A percentile compares a stretch with the other conserved stretches of the same genome.
These are phyloP conservation scores for Alternaria angustiovoidea DNA, from an alignment of 2,329 filamentous ascomycete species.

Conservation along the genomic window DNA sequence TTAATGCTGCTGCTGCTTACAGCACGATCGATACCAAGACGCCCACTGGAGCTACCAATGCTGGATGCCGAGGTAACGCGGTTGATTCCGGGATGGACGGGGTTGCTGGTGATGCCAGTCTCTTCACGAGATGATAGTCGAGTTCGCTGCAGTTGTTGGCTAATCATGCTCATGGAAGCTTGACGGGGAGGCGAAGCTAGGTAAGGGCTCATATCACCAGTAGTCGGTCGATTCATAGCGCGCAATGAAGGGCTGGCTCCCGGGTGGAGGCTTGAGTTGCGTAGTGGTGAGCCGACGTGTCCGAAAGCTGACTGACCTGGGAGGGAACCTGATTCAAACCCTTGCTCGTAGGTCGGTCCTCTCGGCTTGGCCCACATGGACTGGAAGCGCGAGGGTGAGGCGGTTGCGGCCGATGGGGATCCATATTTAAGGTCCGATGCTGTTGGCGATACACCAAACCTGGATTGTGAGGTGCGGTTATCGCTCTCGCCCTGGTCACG, in stretches of 20 bases:
- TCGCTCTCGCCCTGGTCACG: slow-evolving; percentile 64
- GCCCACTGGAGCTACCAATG: slow-evolving; percentile 40
- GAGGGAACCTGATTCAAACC: slow-evolving; percentile 44
- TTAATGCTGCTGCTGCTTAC: slow-evolving; percentile 52
- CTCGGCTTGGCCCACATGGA: slow-evolving; percentile 62
- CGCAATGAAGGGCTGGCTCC: slow-evolving; percentile 61
- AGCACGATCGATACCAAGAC: slow-evolving; percentile 49
- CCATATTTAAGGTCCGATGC: slow-evolving; percentile 55
- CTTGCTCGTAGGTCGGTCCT: slow-evolving; percentile 58
- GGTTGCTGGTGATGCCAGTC: slow-evolving; percentile 31
- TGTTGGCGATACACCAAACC: slow-evolving; percentile 58
- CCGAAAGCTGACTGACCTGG: slow-evolving; percentile 60
- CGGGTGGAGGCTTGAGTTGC: slow-evolving; percentile 65
- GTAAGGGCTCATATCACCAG: slow-evolving; percentile 60
- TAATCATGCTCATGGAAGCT: slow-evolving; percentile 68
- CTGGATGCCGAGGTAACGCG: slow-evolving; percentile 46
- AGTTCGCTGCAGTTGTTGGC: slow-evolving; percentile 62
- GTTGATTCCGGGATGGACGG: slow-evolving; percentile 73
- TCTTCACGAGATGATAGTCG: slow-evolving; percentile 50
- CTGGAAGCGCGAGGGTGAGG: slow-evolving; percentile 70
- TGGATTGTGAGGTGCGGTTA: slow-evolving; percentile 55
- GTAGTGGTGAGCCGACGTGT: slow-evolving; percentile 71
- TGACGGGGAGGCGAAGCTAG: slow-evolving; percentile 65
- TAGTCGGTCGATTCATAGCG: slow-evolving; percentile 58
- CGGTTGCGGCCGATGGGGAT: slow-evolving; percentile 60